Conservation (phyloP, 768 basidiomycete species). For the Suillus alpinus region DNA sequence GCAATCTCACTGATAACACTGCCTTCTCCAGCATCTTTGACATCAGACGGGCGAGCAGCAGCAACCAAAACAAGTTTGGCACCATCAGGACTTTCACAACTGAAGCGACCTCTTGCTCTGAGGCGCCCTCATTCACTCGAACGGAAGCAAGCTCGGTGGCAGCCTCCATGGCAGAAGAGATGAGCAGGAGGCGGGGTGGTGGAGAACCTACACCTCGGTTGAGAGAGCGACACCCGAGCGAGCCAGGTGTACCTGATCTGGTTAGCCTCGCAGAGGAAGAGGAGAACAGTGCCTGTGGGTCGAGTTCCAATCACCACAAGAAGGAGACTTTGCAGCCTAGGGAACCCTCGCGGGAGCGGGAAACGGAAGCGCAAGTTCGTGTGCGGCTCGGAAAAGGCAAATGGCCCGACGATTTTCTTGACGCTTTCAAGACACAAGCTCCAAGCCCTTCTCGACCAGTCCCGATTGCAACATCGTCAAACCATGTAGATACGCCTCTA, state of each 20-base stretch:
- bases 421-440: conserved; percentile 42
- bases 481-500: conserved; percentile 14
- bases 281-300: conserved; percentile 48
- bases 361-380: conserved; percentile 29
- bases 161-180: conserved; percentile 44
- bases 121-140: conserved; percentile 60
- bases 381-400: conserved; percentile 74
- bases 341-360: conserved; percentile 21
- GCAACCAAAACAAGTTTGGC: conserved; percentile 60
- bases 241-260: conserved; percentile 57
- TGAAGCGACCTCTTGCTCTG: conserved; percentile 66
- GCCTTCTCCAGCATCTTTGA: conserved; percentile 66
- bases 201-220: conserved; percentile 26
- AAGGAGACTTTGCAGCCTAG: conserved; percentile 15
- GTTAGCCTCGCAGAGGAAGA: conserved; percentile 71
- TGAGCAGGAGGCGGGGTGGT: conserved; percentile 35
- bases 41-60: conserved; percentile 39
- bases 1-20: conserved; percentile 53
- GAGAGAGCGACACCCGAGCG: conserved; percentile 65
- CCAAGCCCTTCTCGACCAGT: conserved; percentile 31
- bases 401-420: conserved; percentile 81
- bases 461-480: conserved; percentile 16
- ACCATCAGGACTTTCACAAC: conserved; percentile 83
- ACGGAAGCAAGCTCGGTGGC: conserved; percentile 63
- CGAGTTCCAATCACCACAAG: conserved; percentile 38